Conservation (phyloP, 2,329 filamentous ascomycete genomes). For the Dothistroma pini region DNA sequence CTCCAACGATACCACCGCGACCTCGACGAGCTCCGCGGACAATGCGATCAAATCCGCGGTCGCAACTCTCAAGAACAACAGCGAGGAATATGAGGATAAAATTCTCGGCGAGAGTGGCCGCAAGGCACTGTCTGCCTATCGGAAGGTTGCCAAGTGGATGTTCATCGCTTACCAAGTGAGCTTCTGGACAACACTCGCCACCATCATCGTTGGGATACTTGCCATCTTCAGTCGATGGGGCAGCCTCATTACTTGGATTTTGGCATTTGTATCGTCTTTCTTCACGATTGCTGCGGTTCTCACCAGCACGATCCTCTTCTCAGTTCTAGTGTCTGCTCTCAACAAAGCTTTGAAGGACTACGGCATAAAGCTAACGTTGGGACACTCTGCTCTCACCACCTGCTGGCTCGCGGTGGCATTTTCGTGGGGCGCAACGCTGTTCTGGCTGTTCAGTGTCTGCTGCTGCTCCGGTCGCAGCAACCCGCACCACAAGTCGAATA, state of each 20-base stretch:
- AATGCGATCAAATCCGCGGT: slow-evolving; percentile 34
- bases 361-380: slow-evolving; percentile 64
- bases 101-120: slow-evolving; percentile 63
- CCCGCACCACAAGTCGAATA: slow-evolving; percentile 43
- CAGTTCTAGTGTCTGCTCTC: slow-evolving; percentile 65
- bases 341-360: slow-evolving; percentile 66
- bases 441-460: slow-evolving; percentile 91
- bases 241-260: slow-evolving; percentile 75
- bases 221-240: slow-evolving; percentile 79
- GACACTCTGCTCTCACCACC: slow-evolving; percentile 64
- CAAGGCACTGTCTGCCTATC: slow-evolving; percentile 68
- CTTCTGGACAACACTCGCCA: slow-evolving; percentile 63
- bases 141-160: slow-evolving; percentile 64
- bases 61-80: slow-evolving; percentile 53
- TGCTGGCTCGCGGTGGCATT: slow-evolving; percentile 80
- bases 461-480: slow-evolving; percentile 72
- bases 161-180: slow-evolving; percentile 76
- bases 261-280: slow-evolving; percentile 57
- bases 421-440: slow-evolving; percentile 69
- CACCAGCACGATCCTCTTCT: slow-evolving; percentile 71
- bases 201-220: slow-evolving; percentile 75
- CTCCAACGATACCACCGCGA: slow-evolving; percentile 39
- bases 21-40: slow-evolving; percentile 16
- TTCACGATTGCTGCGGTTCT: slow-evolving; percentile 64
- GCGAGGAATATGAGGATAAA: slow-evolving; percentile 29